Conservation (phyloP, 164 flowering plant genomes). For the Magnolia officinalis region DNA sequence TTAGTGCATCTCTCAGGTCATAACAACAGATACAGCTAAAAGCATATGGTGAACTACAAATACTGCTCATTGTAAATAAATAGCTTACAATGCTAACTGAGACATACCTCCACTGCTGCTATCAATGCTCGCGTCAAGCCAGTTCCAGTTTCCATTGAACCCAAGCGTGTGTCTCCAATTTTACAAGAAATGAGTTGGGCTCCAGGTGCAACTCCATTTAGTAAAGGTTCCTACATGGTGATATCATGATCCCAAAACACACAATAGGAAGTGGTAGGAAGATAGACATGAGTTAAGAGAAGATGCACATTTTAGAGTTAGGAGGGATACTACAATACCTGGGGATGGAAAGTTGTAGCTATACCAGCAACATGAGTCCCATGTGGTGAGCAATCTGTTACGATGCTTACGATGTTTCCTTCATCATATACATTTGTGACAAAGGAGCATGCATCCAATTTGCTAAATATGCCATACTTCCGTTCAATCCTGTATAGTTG, state of each 20-base stretch:
- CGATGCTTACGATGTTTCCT: slow-evolving; percentile 87
- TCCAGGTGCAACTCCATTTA: slow-evolving; percentile 98
- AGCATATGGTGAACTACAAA: background rate
- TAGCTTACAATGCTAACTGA: background rate
- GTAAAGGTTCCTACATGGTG: slow-evolving; percentile 69
- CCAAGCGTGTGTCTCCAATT: slow-evolving; percentile 91
- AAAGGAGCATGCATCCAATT: slow-evolving; percentile 88
- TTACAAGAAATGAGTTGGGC: slow-evolving; percentile 94
- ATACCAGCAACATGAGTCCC: slow-evolving; percentile 99
- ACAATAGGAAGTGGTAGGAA: background rate
- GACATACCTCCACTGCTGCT: slow-evolving; percentile 86
- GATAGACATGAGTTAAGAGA: background rate
- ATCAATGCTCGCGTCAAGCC: slow-evolving; percentile 90
- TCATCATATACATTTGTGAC: slow-evolving; percentile 82
- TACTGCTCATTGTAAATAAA: background rate
- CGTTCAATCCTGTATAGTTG: slow-evolving; percentile 61
- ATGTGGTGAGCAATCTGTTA: slow-evolving; percentile 94
- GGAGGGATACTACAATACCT: slow-evolving; percentile 36
- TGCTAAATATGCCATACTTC: slow-evolving; percentile 85
- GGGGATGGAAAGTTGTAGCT: slow-evolving; percentile 84
- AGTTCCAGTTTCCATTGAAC: slow-evolving; percentile 99
- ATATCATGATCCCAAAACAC: slow-evolving; percentile 8
- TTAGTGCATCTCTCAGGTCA: background rate
- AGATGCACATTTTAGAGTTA: background rate
- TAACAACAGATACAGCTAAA: background rate